Conservation (phyloP, 2,329 filamentous ascomycete genomes). For the Colletotrichum brevisporum region DNA sequence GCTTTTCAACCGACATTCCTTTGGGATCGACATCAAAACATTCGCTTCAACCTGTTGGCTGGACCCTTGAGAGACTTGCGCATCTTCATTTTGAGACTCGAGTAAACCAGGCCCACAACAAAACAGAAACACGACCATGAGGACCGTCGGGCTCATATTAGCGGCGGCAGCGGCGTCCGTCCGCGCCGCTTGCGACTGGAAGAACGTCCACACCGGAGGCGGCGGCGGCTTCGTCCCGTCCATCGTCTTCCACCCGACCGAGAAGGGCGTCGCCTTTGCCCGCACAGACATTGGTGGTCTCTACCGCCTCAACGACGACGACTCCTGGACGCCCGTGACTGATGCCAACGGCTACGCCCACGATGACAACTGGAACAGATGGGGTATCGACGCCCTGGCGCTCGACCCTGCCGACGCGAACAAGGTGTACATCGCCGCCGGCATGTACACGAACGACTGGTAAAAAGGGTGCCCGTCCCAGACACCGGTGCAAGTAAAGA, state of each 20-base stretch:
- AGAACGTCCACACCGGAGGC: constrained; percentile 67
- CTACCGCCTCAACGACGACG: constrained; percentile 68
- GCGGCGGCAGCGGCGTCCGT: constrained; percentile 44
- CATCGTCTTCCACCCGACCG: constrained; percentile 69
- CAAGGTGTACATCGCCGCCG: constrained; percentile 67
- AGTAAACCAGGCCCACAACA: constrained; percentile 5
- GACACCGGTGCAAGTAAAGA: background rate
- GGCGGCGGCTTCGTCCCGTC: constrained; percentile 70
- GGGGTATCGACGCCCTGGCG: constrained; percentile 71
- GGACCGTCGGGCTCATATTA: constrained; percentile 31
- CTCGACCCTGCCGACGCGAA: constrained; percentile 67
- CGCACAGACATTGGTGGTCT: constrained; percentile 71
- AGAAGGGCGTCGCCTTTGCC: constrained; percentile 66
- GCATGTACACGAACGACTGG: constrained; percentile 73
- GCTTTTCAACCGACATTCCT: constrained; percentile 10
- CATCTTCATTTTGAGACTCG: constrained; percentile 16
- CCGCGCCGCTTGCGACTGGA: constrained; percentile 57
- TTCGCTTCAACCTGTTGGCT: constrained; percentile 19
- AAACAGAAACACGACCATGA: constrained; percentile 19
- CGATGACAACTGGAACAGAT: constrained; percentile 64
- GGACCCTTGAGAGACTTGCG: constrained; percentile 10
- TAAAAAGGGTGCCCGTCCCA: constrained; percentile 40
- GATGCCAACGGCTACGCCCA: constrained; percentile 57
- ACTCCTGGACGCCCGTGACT: constrained; percentile 68
- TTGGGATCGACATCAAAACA: constrained; percentile 10